These are phyloP conservation scores for Stagonosporopsis chrysanthemi DNA, from an alignment of 2,329 filamentous ascomycete species.

Conservation along the genomic window DNA sequence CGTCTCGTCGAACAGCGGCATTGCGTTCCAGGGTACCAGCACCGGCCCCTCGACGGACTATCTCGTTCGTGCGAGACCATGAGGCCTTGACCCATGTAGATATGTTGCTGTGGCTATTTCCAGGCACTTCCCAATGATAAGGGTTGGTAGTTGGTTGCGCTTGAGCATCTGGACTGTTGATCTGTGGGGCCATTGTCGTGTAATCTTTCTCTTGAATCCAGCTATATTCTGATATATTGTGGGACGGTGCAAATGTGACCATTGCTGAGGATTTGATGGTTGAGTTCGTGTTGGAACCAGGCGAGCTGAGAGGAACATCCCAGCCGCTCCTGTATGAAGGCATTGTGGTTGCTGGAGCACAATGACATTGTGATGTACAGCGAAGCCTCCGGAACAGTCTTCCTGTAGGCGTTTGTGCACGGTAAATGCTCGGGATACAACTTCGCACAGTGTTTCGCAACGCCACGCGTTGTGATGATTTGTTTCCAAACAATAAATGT, in stretches of 20 bases:
- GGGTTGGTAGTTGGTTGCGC: slow-evolving; percentile 4
- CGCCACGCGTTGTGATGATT: slow-evolving; percentile 1
- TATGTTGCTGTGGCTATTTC: neutral
- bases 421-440: neutral
- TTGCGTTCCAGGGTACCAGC: slow-evolving; percentile 2
- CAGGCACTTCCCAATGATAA: slow-evolving; percentile 7
- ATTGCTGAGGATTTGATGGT: neutral
- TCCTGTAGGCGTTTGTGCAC: neutral
- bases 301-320: neutral
- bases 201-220: neutral
- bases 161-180: neutral
- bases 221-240: neutral
- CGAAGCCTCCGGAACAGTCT: neutral
- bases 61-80: neutral
- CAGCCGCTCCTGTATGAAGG: neutral
- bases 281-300: neutral
- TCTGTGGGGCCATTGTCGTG: neutral
- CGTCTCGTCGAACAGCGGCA: slow-evolving; percentile 2
- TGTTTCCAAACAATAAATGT: neutral
- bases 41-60: neutral
- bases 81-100: slow-evolving; percentile 2
- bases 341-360: slow-evolving; percentile 1
- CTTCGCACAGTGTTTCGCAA: neutral
- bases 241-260: neutral
- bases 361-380: slow-evolving; percentile 3